Conservation (phyloP, 2,329 filamentous ascomycete species). For the Clonostachys byssicola region DNA sequence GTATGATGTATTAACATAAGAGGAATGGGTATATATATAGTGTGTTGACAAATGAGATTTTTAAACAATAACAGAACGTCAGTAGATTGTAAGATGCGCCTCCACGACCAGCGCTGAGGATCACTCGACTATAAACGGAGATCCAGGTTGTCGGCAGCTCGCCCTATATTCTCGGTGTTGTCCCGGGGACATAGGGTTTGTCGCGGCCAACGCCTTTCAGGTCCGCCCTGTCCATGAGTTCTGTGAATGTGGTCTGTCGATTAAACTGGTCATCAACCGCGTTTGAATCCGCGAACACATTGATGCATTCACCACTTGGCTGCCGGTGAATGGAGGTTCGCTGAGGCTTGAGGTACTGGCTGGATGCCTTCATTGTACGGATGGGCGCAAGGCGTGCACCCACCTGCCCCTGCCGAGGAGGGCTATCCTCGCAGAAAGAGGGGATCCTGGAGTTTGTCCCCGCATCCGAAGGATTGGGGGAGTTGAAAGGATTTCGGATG, state of each 20-base stretch:
- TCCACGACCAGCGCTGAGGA: too few relatives aligned
- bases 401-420: slow-evolving; percentile 17
- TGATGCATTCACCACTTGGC: slow-evolving; percentile 40
- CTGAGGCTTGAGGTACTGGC: slow-evolving; percentile 12
- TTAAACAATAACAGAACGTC: too few relatives aligned
- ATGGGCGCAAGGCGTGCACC: slow-evolving; percentile 25
- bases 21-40: too few relatives aligned
- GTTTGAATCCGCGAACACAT: slow-evolving; percentile 45
- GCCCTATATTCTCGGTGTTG: slow-evolving; percentile 20
- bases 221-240: slow-evolving; percentile 45
- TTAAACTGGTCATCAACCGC: slow-evolving; percentile 19
- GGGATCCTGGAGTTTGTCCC: slow-evolving; percentile 5
- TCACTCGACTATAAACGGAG: too few relatives aligned
- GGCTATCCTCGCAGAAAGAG: too few relatives aligned
- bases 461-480: slow-evolving; percentile 18
- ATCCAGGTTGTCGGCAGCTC: too few relatives aligned
- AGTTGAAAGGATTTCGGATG: slow-evolving; percentile 28
- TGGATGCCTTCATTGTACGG: slow-evolving; percentile 28
- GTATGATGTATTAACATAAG: too few relatives aligned
- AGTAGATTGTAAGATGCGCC: too few relatives aligned
- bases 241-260: slow-evolving; percentile 44
- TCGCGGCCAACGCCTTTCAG: slow-evolving; percentile 34
- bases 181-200: slow-evolving; percentile 33
- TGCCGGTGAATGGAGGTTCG: slow-evolving; percentile 26
- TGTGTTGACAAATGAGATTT: too few relatives aligned